Evolutionary conservation across 2,329 filamentous ascomycete species (phyloP), one percentile per base, ranked within the genome.

Genomic region (Trichoderma sp.): DNA sequence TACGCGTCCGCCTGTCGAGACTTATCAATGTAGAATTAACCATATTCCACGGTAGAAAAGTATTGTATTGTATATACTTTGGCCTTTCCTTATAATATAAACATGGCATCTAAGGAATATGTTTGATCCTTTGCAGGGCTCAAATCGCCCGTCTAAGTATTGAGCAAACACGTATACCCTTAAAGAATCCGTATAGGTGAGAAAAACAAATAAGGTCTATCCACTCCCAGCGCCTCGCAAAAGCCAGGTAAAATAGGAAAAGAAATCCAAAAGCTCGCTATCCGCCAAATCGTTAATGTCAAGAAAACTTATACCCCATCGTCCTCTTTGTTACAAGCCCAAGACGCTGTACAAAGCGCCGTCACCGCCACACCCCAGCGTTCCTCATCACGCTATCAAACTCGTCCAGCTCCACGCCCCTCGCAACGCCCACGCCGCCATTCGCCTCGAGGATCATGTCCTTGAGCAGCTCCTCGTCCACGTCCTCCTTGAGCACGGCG

Each of bases 371-470:
- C 46, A 94, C 89, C 1, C 94, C 94, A 6, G 94, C 94, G 74
- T 91, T 85, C 72, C 85, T 87, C 93, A 97, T 95, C 5, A 97
- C 92, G 66, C 87, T 87, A 79, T 94, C 91, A 80, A 97, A 97
- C 76, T 97, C 93, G 64, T 91, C 90, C 76, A 90, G 83, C 51
- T 84, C 87, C 11, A 97, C 95, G 8, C 91, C 93, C 68, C 83
- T 86, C 46, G 84, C 87, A 13, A 91, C 86, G 18, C 91, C 90
- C 4, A 86, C 88, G 1, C 92, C 93, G 3, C 92, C 92, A 79
- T 96, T 97, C 59, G 95, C 96, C 83, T 98, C 95, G 59, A 94
- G 83, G 69, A 99, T 91, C 96, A 99, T 99, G 82, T 97, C 94
- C 81, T 88, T 89, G 76, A 99, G 82, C 76, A 97, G 81, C 59